Evolutionary conservation across 257 asterid species (phyloP).

Genomic region (Fraxinus excelsior): DNA sequence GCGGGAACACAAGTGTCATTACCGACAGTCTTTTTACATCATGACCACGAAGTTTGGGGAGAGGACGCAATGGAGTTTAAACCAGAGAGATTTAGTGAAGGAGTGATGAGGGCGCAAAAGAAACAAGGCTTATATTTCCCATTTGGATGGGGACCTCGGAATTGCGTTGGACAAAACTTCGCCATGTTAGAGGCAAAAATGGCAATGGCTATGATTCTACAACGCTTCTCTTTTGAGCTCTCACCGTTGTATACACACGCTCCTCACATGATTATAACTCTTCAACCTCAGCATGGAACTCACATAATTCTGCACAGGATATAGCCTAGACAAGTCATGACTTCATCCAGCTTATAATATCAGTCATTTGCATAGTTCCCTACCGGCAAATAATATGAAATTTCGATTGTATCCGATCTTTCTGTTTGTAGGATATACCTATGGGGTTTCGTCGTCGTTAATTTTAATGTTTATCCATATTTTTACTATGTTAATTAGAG

Average conservation of each 20-base stretch:
- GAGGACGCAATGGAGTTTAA: conserved; percentile 32
- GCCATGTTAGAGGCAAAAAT: conserved; percentile 37
- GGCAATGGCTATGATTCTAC: conserved; percentile 39
- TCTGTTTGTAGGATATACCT: too few relatives aligned
- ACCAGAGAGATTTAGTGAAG: conserved; percentile 36
- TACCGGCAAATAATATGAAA: not conserved
- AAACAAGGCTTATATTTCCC: conserved; percentile 25
- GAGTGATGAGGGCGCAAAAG: conserved; percentile 30
- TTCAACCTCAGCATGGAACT: conserved; percentile 42
- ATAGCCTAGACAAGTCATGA: too few relatives aligned
- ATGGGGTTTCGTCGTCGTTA: too few relatives aligned
- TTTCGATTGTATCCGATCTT: not conserved
- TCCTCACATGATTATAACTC: conserved; percentile 21
- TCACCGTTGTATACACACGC: conserved; percentile 41
- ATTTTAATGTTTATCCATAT: too few relatives aligned
- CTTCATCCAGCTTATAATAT: not conserved
- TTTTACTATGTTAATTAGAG: too few relatives aligned
- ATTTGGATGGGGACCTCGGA: conserved; percentile 39
- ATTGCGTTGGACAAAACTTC: conserved; percentile 40
- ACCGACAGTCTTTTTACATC: conserved; percentile 31
- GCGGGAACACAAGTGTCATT: conserved; percentile 27
- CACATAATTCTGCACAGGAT: conserved; percentile 26
- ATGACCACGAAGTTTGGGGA: conserved; percentile 35
- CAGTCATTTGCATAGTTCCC: not conserved
- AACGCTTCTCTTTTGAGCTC: conserved; percentile 27